phyloP scores from a whole-genome alignment of 306 rosid species.

The Argentina anserina region DNA sequence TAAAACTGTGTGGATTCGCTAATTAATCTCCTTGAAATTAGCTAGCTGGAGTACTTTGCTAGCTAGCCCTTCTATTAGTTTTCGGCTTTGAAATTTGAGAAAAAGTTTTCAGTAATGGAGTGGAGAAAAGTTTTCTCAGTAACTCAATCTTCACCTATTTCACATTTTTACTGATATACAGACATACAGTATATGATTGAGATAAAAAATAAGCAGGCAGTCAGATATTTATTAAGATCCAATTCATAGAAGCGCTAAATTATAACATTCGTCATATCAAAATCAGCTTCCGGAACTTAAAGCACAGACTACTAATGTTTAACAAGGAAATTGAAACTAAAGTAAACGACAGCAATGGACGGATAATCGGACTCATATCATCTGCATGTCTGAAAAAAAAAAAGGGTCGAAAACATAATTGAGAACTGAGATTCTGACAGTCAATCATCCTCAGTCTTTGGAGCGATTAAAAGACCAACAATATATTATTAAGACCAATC shows the following conservation, averaged over 20 bases:
- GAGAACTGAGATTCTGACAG: background rate
- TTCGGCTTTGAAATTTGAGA: too few relatives aligned
- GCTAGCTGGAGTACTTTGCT: too few relatives aligned
- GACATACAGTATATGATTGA: too few relatives aligned
- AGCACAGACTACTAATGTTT: background rate
- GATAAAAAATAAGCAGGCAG: background rate
- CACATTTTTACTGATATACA: too few relatives aligned
- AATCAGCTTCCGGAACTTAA: background rate
- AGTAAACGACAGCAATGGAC: background rate
- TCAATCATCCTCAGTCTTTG: background rate
- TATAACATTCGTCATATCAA: background rate
- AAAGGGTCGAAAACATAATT: background rate
- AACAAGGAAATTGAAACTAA: background rate
- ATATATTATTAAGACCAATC: background rate
- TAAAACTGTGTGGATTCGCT: too few relatives aligned
- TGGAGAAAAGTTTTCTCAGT: too few relatives aligned
- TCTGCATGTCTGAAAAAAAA: too few relatives aligned
- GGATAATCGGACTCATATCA: too few relatives aligned
- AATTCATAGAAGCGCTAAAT: background rate
- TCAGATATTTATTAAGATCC: background rate
- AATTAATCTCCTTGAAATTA: too few relatives aligned
- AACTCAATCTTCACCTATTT: too few relatives aligned
- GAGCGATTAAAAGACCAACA: background rate
- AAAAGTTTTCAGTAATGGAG: too few relatives aligned
- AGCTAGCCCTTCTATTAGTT: too few relatives aligned